Evolutionary conservation across 2,329 filamentous ascomycete species (phyloP).

Genomic region (Fusarium verrucosum): DNA sequence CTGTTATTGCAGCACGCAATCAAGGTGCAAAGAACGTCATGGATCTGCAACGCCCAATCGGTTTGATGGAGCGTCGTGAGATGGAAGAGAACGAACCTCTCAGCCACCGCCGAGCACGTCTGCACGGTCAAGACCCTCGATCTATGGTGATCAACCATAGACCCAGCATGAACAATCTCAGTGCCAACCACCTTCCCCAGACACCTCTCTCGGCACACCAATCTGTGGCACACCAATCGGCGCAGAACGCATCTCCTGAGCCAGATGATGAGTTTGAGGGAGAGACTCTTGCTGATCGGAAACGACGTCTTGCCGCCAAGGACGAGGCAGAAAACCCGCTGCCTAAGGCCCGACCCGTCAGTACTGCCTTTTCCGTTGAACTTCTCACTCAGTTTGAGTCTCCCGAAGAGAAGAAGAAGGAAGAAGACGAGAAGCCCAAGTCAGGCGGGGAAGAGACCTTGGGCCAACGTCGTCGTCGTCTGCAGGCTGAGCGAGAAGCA

Average conservation of each 20-base stretch:
- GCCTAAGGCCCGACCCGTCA: slow-evolving; percentile 67
- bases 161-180: slow-evolving; percentile 57
- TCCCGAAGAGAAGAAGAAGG: slow-evolving; percentile 54
- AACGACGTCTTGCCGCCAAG: slow-evolving; percentile 69
- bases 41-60: slow-evolving; percentile 71
- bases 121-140: slow-evolving; percentile 70
- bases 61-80: slow-evolving; percentile 81
- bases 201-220: slow-evolving; percentile 41
- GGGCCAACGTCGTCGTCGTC: slow-evolving; percentile 76
- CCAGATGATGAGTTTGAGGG: slow-evolving; percentile 67
- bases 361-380: slow-evolving; percentile 73
- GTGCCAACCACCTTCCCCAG: slow-evolving; percentile 32
- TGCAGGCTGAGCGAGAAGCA: slow-evolving; percentile 75
- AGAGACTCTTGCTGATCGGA: slow-evolving; percentile 73
- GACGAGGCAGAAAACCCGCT: slow-evolving; percentile 58
- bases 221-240: slow-evolving; percentile 13
- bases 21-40: slow-evolving; percentile 61
- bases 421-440: slow-evolving; percentile 51
- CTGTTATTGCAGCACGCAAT: slow-evolving; percentile 74
- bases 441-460: slow-evolving; percentile 75
- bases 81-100: slow-evolving; percentile 94
- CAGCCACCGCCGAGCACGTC: slow-evolving; percentile 76
- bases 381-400: slow-evolving; percentile 72
- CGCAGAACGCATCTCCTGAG: slow-evolving; percentile 46
- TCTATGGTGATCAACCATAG: slow-evolving; percentile 50